Base-by-base conservation (phyloP, 2,329 filamentous ascomycete species). In the Colletotrichum tabaci region DNA sequence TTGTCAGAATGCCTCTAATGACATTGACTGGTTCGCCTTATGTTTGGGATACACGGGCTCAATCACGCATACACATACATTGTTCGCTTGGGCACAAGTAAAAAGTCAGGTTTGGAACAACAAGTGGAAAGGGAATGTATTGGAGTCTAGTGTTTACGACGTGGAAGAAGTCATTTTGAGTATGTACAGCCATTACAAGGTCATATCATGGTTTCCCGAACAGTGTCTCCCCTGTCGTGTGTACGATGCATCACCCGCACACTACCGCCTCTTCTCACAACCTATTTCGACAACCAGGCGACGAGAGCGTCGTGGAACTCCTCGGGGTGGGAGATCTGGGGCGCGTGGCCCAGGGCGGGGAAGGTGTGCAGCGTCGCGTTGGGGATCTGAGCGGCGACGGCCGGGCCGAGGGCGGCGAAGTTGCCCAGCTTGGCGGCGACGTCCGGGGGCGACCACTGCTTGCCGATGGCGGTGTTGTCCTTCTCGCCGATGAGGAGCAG, bases 381-480 rank as follows among this genome's bases (percentile, higher is more conserved):
- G 0, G 83, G 84, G 50, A 89, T 86, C 71, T 80, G 79, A 0
- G 76, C 79, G 9, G 82, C 82, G 0, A 84, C 83, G 69, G 83
- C 74, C n/a, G 83, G 83, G 0, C 87, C 87, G 13, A 90, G 77
- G 4, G 86, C 76, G 60, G 84, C 80, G 71, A 88, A 89, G 73
- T 85, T 83, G 0, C 87, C 87, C 16, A 89, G 75, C 74, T 78
- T 79, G 7, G 78, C 81, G 53, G 84, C 81, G 16, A 87, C 83
- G 2, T 81, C 82, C 0, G 82, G 80, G 0, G 84, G 80, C 13
- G 84, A 81, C 87, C 87, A 89, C 61, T 83, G 82, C 75, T 86
- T 86, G 0, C 88, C 87, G 60, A 89, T 86, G 18, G 87, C 88
- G 3, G 88, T 89, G 47, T 80, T 87, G 71, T 89, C 87, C 76